phyloP scores from a whole-genome alignment of 148 eudicot species.

The Polygonum maritimum region DNA sequence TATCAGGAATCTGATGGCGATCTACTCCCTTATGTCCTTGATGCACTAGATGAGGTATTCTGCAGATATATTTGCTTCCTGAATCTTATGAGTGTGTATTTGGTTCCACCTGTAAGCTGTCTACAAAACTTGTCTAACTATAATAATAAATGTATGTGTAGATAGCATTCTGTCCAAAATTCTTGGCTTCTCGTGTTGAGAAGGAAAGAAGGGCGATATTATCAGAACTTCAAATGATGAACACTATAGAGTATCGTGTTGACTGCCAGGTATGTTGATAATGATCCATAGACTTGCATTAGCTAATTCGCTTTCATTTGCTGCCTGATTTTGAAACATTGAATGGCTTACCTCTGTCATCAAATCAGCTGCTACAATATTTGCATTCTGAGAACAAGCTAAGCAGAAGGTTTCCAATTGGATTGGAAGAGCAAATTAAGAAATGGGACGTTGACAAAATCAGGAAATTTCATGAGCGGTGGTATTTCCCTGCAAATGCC shows the following conservation, averaged over 20 bases:
- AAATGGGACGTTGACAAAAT: conserved; percentile 99
- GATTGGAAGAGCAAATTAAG: conserved; percentile 96
- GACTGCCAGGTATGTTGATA: conserved; percentile 75
- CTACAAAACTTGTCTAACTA: background rate
- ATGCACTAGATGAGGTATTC: conserved; percentile 93
- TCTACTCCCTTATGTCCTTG: conserved; percentile 85
- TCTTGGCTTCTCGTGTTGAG: conserved; percentile 93
- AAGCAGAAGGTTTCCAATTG: conserved; percentile 93
- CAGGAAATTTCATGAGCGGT: conserved; percentile 89
- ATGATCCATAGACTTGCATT: background rate
- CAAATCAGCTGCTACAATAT: conserved; percentile 73
- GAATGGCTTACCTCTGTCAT: conserved; percentile 5
- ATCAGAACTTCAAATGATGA: conserved; percentile 99
- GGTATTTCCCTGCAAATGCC: conserved; percentile 99
- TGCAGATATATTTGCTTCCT: background rate
- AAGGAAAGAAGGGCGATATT: conserved; percentile 98
- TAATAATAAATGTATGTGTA: conserved; percentile 17
- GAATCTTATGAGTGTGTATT: background rate
- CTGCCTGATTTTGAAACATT: conserved; percentile 3
- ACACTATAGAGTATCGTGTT: conserved; percentile 98
- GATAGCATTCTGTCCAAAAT: conserved; percentile 96
- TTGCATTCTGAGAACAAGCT: conserved; percentile 99
- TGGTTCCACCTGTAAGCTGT: background rate
- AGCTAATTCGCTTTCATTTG: background rate
- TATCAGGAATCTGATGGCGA: conserved; percentile 80